Conservation (phyloP, 2,329 filamentous ascomycete genomes). For the Xylaria digitata region DNA sequence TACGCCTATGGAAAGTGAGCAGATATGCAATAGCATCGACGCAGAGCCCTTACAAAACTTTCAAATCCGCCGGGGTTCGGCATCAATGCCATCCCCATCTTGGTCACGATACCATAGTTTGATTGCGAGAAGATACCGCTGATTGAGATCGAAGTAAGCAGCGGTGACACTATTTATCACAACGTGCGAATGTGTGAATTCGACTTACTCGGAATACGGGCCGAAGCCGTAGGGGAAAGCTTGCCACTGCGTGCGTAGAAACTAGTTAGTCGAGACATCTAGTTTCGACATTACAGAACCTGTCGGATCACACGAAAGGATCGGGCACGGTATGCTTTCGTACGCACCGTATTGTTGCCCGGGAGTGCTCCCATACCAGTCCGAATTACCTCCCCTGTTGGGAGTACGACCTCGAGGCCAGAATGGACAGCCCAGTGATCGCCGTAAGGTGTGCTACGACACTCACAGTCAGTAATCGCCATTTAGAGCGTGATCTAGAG, state of each 20-base stretch:
- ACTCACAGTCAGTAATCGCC: too few species aligned
- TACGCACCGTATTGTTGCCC: constrained; percentile 48
- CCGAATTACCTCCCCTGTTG: constrained; percentile 56
- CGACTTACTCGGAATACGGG: constrained; percentile 50
- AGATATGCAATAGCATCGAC: constrained; percentile 16
- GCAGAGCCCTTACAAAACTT: constrained; percentile 47
- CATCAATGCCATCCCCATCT: constrained; percentile 66
- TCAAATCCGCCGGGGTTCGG: constrained; percentile 62
- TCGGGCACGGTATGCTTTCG: too few species aligned
- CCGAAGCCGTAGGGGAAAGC: constrained; percentile 57
- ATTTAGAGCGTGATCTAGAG: too few species aligned
- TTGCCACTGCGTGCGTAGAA: constrained; percentile 49
- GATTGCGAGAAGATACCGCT: constrained; percentile 62
- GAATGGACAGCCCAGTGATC: constrained; percentile 57
- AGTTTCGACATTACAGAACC: too few species aligned
- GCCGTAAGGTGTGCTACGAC: constrained; percentile 53
- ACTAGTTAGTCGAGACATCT: too few species aligned
- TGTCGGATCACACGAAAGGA: too few species aligned
- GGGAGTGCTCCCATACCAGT: constrained; percentile 56
- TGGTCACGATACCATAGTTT: constrained; percentile 63
- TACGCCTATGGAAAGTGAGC: constrained; percentile 51
- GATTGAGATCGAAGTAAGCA: constrained; percentile 18
- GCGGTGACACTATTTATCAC: background rate
- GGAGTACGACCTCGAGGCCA: constrained; percentile 58
- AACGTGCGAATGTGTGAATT: constrained; percentile 6